Base-by-base conservation (phyloP, 2,329 filamentous ascomycete species). In the Chrysoporthe deuterocubensis region DNA sequence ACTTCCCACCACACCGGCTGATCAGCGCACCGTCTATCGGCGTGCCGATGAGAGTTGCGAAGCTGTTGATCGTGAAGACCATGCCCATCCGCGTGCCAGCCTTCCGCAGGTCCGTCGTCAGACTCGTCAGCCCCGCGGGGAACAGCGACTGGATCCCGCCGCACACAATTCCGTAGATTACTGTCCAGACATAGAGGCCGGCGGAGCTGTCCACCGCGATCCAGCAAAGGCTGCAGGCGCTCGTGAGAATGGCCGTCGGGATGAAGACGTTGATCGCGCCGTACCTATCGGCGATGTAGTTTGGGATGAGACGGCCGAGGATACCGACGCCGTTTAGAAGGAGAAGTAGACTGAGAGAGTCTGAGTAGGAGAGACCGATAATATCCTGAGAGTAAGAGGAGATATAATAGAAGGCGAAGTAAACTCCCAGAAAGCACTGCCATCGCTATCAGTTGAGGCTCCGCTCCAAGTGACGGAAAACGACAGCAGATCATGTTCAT, bases 91-190 rank as follows among this genome's bases (percentile, higher is more conserved):
- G 77, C 2, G 84, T 84, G 0, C 86, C 86, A 21, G 83, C 78
- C 75, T 84, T 86, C 8, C 79, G 74, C 68, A 84, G 76, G 73
- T 88, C 85, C 5, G 78, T 79, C 1, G 84, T 87, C 67, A 89
- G 77, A 54, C 84, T 85, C 62, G 83, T 85, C 54, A 91, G 73
- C 0, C 84, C 86, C 0, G 89, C 87, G 0, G 90, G 90, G 72
- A 92, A 92, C 13, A 93, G 75, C 7, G 84, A 84, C 76, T 92
- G 90, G 59, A 92, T 85, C 0, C 83, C 88, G 0, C 88, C 89
- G 0, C 84, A 87, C 2, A 84, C 84, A 60, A 92, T 81, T 1
- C 91, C 91, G 73, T 90, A 92, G 66, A 90, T 81, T 0, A 83
- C 79, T 0, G 86, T 80, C 83, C 91, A 93, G 0, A 80, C 82